These are phyloP conservation scores for Lophium mytilinum DNA, from an alignment of 495 filamentous ascomycete species.

Conservation along the genomic window DNA sequence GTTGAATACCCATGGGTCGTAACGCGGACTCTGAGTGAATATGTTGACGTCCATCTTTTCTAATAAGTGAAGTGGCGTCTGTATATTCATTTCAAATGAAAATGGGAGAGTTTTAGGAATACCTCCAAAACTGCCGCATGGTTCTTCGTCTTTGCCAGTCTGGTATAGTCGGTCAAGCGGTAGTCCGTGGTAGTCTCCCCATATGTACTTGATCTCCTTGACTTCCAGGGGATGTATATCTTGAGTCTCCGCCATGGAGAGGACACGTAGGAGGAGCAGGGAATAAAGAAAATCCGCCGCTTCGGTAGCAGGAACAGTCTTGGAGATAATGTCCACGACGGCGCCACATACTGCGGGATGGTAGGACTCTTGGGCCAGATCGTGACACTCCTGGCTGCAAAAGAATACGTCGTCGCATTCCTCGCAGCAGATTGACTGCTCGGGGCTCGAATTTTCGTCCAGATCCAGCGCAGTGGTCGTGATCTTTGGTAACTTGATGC, in stretches of 20 bases:
- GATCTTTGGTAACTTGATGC: slow-evolving; percentile 57
- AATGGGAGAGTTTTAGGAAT: slow-evolving; percentile 66
- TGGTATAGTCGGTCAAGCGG: slow-evolving; percentile 11
- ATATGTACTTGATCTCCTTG: slow-evolving; percentile 81
- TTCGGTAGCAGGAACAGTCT: slow-evolving; percentile 63
- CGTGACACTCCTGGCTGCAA: slow-evolving; percentile 67
- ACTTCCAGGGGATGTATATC: slow-evolving; percentile 75
- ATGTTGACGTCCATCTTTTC: slow-evolving; percentile 88
- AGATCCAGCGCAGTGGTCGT: slow-evolving; percentile 34
- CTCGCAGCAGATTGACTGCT: slow-evolving; percentile 40
- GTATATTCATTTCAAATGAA: slow-evolving; percentile 77
- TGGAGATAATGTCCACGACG: slow-evolving; percentile 69
- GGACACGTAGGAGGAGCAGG: slow-evolving; percentile 47
- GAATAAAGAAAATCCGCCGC: slow-evolving; percentile 67
- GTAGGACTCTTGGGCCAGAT: slow-evolving; percentile 63
- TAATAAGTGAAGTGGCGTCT: slow-evolving; percentile 73
- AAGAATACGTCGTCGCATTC: slow-evolving; percentile 80
- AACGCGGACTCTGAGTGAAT: slow-evolving; percentile 53
- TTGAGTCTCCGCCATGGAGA: slow-evolving; percentile 83
- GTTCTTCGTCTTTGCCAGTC: background rate
- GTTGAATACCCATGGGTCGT: slow-evolving; percentile 91
- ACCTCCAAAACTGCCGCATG: slow-evolving; percentile 30
- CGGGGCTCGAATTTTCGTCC: slow-evolving; percentile 27
- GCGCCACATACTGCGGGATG: slow-evolving; percentile 81
- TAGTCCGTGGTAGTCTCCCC: slow-evolving; percentile 61